A percentile compares a stretch with the other conserved stretches of the same genome.
These are phyloP conservation scores for Globisporangium okanoganense DNA, from an alignment of 352 stramenopile genomes.

Conservation along the genomic window DNA sequence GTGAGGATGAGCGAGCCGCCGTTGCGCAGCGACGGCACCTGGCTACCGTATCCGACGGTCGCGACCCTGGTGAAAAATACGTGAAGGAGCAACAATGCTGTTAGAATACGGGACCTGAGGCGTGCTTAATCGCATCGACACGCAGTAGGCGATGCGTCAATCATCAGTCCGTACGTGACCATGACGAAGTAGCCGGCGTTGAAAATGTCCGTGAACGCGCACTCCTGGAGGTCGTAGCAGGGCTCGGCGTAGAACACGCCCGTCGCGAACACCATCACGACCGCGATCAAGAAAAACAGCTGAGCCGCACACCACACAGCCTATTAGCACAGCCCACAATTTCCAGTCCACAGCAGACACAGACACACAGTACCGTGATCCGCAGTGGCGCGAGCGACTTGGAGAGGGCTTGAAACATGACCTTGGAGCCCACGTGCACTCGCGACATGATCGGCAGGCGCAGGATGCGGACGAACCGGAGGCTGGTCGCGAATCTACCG, in stretches of 20 bases:
- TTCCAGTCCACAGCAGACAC: not conserved
- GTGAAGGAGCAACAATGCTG: not conserved
- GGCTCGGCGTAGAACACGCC: conserved; percentile 52
- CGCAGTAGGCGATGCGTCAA: too few species aligned
- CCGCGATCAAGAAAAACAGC: conserved; percentile 49
- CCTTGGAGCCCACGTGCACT: conserved; percentile 41
- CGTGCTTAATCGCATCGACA: too few species aligned
- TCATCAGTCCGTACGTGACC: conserved; percentile 41
- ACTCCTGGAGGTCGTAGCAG: conserved; percentile 45
- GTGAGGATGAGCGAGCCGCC: conserved; percentile 27
- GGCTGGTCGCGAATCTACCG: not conserved
- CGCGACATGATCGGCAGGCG: conserved; percentile 30
- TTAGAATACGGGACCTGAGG: too few species aligned
- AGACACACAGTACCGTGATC: conserved; percentile 30
- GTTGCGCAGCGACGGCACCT: conserved; percentile 44
- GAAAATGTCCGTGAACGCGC: conserved; percentile 57
- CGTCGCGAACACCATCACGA: conserved; percentile 56
- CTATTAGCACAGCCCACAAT: not conserved
- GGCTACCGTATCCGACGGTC: conserved; percentile 50
- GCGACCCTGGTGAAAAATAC: conserved; percentile 26
- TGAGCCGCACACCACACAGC: conserved; percentile 1
- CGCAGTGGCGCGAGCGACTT: conserved; percentile 38
- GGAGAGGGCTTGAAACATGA: conserved; percentile 30
- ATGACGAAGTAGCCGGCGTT: conserved; percentile 62
- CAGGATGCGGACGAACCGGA: conserved; percentile 34